Base-by-base conservation (phyloP, 805 yeast species). In the Kluyveromyces lactis region DNA sequence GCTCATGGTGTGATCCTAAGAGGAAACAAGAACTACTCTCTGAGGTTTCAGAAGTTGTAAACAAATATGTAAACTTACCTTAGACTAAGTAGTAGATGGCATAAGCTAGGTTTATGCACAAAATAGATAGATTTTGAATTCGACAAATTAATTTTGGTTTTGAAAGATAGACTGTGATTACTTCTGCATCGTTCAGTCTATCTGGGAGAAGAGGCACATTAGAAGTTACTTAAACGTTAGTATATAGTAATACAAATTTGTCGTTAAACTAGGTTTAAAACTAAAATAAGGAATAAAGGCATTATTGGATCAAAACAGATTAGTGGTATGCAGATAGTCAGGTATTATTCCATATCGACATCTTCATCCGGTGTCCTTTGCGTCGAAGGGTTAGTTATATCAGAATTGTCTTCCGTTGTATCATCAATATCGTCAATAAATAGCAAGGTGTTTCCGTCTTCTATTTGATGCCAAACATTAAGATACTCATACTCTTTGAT, bases 401-500 rank as follows among this genome's bases (percentile, higher is more conserved):
- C 37, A 13, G 29, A 12, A 5, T 16, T 21, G 29, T 34, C 37
- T 3, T 26, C 18, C 3, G 29, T 26, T 12, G 30, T 24, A 24
- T 34, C 37, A 13, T 34, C 30, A 16, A 34, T 34, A 18, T 68
- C 71, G 42, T 68, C 75, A 34, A 78, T 64, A 49, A 81, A 66
- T 60, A 77, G 73, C 52, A 82, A 66, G 31, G 70, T 70, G 48
- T 75, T 80, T 39, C 81, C 86, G 41, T 82, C 81, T 41, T 82
- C 86, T 21, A 80, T 70, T 33, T 73, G 66, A 54, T 82, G 82
- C 89, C 95, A 85, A 24, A 89, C 75, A 32, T 79, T 79, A 43
- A 85, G 68, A 24, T 70, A 70, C 26, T 75, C 72, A 60, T 90
- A 90, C 57, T 84, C 89, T 32, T 69, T 68, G 33, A 90, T 68